Evolutionary conservation across 2,329 filamentous ascomycete genomes (phyloP), one percentile per base, ranked within the genome.

Genomic region (Trichoderma atrobrunneum): DNA sequence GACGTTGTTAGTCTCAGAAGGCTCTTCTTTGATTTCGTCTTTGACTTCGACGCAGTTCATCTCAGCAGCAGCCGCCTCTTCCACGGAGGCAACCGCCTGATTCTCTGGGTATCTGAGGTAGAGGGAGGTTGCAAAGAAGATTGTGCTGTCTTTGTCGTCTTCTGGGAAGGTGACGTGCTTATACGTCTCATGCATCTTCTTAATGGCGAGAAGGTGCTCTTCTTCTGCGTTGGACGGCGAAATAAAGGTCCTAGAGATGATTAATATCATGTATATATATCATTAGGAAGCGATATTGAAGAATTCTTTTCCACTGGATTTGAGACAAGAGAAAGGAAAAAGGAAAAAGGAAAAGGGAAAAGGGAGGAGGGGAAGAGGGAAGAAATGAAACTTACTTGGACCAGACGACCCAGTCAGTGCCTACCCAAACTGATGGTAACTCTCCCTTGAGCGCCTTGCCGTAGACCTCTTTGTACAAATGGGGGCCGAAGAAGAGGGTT

Each of bases 401-500:
- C 85, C 87, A 89, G 1, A 83, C 81, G 10, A 84, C 80, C 77
- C 84, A 85, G 0, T 82, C 81, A 0, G 87, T 90, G 0, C 90
- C 90, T 16, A 92, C 83, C 14, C 90, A 87, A 2, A 91, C 76
- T 0, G 81, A 84, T 0, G 90, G 90, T 1, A 84, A 75, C 0
- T 79, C 74, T 0, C 79, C 77, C 2, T 81, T 76, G 2, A 93
- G 79, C 0, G 89, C 84, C 7, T 83, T 78, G 26, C 85, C 81
- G 64, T 89, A 92, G 54, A 87, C 84, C 48, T 80, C 82, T 26
- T 81, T 82, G 71, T 89, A 89, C 72, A 90, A 84, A 65, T 92
- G 90, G 0, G 92, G 84, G 1, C 88, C 90, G 74, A 88, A 93
- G 2, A 91, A 82, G 1, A 93, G 77, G 0, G 88, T 86, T 0